Conservation (phyloP, 169 alveolate genomes). For the Eimeria sp. region DNA sequence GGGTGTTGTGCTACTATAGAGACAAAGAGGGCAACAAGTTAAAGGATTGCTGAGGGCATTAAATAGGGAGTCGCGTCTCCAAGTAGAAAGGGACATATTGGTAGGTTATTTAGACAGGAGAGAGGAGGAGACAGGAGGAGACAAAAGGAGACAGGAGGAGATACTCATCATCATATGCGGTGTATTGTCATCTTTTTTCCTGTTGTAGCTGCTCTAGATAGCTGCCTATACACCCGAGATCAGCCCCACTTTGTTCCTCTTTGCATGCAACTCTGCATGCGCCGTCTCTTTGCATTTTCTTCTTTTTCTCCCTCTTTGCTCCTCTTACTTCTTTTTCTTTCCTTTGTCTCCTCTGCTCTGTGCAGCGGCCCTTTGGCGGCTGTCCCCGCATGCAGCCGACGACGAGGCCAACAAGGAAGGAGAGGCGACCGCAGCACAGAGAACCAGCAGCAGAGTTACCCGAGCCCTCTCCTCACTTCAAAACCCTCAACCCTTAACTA, state of each 20-base stretch:
- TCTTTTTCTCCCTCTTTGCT: not conserved
- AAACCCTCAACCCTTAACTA: conserved; percentile 30
- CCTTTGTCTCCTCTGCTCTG: not conserved
- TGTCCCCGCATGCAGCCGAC: not conserved
- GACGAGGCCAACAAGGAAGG: not conserved
- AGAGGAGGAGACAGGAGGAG: not conserved
- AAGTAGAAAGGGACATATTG: not conserved
- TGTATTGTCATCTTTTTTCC: not conserved
- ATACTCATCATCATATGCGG: not conserved
- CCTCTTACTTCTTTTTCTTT: not conserved
- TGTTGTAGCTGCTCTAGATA: not conserved
- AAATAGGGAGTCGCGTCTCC: not conserved
- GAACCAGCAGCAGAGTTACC: not conserved
- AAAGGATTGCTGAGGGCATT: not conserved
- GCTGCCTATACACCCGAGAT: not conserved
- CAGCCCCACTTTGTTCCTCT: not conserved
- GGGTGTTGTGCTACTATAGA: not conserved
- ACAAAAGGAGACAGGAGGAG: too few species aligned
- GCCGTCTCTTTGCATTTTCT: not conserved
- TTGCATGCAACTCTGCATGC: not conserved
- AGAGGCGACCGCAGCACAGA: not conserved
- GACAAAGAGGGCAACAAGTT: conserved; percentile 8
- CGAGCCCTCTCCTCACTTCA: not conserved
- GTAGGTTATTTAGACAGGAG: not conserved
- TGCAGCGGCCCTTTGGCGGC: conserved; percentile 2